Base-by-base conservation (phyloP, 331 rosid species). In the Quercus lobata region DNA sequence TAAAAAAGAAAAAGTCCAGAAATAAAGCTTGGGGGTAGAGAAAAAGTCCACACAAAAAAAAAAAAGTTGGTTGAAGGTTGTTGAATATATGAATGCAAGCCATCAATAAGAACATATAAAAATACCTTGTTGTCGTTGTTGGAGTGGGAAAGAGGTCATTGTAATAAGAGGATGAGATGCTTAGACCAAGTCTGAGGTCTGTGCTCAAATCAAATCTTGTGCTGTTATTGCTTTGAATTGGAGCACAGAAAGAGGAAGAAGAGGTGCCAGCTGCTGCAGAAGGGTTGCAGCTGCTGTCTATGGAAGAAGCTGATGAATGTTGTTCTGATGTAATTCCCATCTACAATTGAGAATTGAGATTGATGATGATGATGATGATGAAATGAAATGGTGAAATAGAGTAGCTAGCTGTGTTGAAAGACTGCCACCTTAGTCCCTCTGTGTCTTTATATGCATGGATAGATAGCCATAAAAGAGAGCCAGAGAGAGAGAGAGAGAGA, bases 121-220 rank as follows among this genome's bases (percentile, higher is more conserved):
- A 37, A 37, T 37, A 84, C 88, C 86, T 87, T 54, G 73, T 41
- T 14, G 58, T 72, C 30, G 83, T 62, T 18, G 65, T 72, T 41
- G 86, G 82, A 76, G 79, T 68, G 84, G 83, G 29, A 56, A 75
- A 27, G 65, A 60, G 58, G 19, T 71, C 61, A 71, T 87, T 73
- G 41, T 78, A 87, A 76, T 84, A 37, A 69, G 27, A 69, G 66
- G 83, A 75, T 49, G 87, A 84, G 72, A 84, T 77, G 82, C 81
- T 80, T 30, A 87, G 91, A 4, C 88, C 91, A 82, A 87, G 91
- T 65, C 81, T 87, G 2, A 87, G 88, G 60, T 84, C 88, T 58
- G 88, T 87, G 83, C 86, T 84, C 70, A 87, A 71, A 84, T 87
- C 88, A 0, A 46, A 46, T 46, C 53, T 46, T 46, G 16, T 16